Evolutionary conservation across 345 rosid species (phyloP), one percentile per base, ranked within the genome.

Genomic region (Populus ilicifolia): DNA sequence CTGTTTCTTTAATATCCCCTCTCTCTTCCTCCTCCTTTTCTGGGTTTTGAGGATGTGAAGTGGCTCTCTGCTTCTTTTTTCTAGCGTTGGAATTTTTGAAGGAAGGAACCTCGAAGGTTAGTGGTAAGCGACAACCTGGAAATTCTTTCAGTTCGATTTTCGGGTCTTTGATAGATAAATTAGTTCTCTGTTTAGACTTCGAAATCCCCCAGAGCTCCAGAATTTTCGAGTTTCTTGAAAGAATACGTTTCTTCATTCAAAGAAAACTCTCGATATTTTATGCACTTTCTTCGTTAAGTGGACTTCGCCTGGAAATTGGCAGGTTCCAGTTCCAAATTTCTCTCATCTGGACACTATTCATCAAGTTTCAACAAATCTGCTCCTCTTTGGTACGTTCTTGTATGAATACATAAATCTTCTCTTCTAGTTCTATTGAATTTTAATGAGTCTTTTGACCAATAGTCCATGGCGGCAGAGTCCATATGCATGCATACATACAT

Each of bases 311-410:
- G 39, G 44, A 56, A 80, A 81, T 73, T 75, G 48, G 33, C 79
- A 79, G 83, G 67, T 71, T 84, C 72, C 76, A 12, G 66, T 75
- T 77, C 70, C 56, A 77, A 44, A 76, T 75, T 14, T 41, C 30
- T 36, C 36, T 59, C 29, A 1, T 59, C 63, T 23, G 63, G 63
- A n/a, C 27, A 9, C 63, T 11, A 59, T 13, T 9, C 63, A 3
- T 59, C 63, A 59, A 23, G 63, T 59, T 59, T 74, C 38, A 8
- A 36, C 61, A 43, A 25, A 68, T 23, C 68, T 29, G 21, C 59
- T 67, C 72, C 70, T 76, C 69, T 73, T 71, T 36, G 70, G 79
- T 71, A 71, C 35, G 74, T 54, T 29, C 59, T 33, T 41, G 25
- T 33, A 27, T 10, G 11, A 27, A 10, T 63, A 21, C 0, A 67